These are phyloP conservation scores for Hemisphaericaspora subhashii DNA, from an alignment of 1,139 yeast genomes.

Conservation along the genomic window DNA sequence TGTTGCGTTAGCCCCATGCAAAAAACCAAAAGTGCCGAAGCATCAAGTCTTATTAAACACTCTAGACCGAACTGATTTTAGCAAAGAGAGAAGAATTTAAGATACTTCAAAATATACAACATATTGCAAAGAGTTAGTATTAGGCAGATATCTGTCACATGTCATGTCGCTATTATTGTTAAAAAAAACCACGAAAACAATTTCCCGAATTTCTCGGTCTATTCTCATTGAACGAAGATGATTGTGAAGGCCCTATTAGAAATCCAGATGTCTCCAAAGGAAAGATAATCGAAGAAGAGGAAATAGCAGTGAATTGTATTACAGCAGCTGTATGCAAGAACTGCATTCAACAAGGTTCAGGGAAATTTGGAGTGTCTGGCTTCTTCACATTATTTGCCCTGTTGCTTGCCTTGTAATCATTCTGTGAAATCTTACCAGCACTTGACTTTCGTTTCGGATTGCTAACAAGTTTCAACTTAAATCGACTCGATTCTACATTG, in stretches of 20 bases:
- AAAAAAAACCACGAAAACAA: too few relatives aligned
- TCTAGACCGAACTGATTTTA: too few relatives aligned
- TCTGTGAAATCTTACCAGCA: constrained; percentile 63
- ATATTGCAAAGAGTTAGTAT: too few relatives aligned
- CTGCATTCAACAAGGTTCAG: constrained; percentile 61
- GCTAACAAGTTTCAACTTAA: constrained; percentile 48
- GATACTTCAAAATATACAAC: too few relatives aligned
- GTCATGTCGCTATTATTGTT: too few relatives aligned
- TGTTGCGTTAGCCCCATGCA: too few relatives aligned
- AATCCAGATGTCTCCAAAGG: constrained; percentile 30
- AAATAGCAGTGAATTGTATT: constrained; percentile 40
- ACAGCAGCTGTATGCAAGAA: constrained; percentile 27
- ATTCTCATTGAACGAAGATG: constrained; percentile 21
- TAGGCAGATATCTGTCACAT: too few relatives aligned
- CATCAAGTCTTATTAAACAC: too few relatives aligned
- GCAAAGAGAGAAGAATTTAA: too few relatives aligned
- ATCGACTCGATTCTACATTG: constrained; percentile 63
- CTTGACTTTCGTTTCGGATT: constrained; percentile 87
- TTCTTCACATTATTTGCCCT: constrained; percentile 15
- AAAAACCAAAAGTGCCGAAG: too few relatives aligned
- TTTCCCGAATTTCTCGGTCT: too few relatives aligned
- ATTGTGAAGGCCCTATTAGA: too few relatives aligned
- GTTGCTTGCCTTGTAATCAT: constrained; percentile 39
- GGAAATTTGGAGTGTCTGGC: constrained; percentile 31
- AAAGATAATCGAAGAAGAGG: constrained; percentile 28